phyloP scores from a whole-genome alignment of 352 stramenopile genomes.

The Pilasporangium apinafurcum region DNA sequence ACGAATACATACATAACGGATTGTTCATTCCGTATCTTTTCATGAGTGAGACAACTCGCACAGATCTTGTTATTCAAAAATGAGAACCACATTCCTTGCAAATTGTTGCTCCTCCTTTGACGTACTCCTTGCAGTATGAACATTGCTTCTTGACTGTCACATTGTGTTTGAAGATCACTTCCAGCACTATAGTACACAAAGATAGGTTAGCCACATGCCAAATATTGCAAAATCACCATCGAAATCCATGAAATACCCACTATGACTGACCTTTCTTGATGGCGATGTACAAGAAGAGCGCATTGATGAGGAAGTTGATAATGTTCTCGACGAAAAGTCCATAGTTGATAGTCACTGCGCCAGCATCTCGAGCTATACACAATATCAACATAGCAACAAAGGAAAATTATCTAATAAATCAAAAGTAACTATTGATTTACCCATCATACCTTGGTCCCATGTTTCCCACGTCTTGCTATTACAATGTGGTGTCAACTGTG shows the following conservation, averaged over 20 bases:
- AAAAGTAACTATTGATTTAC: too few relatives aligned
- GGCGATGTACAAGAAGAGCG: slow-evolving; percentile 62
- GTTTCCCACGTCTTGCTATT: slow-evolving; percentile 50
- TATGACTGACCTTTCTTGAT: slow-evolving; percentile 52
- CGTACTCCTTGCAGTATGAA: slow-evolving; percentile 60
- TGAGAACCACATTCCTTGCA: slow-evolving; percentile 30
- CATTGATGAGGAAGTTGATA: slow-evolving; percentile 70
- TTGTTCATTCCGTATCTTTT: too few relatives aligned
- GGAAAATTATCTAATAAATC: too few relatives aligned
- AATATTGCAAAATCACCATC: too few relatives aligned
- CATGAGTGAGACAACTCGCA: neutral
- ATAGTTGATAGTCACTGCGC: slow-evolving; percentile 66
- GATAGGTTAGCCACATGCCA: too few relatives aligned
- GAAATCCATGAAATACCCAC: too few relatives aligned
- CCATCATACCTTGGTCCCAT: slow-evolving; percentile 42
- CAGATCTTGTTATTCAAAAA: neutral
- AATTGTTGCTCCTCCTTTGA: slow-evolving; percentile 40
- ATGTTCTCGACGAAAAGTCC: slow-evolving; percentile 61
- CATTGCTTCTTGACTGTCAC: slow-evolving; percentile 62
- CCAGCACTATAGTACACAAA: slow-evolving; percentile 27
- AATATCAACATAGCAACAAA: neutral
- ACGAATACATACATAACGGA: too few relatives aligned
- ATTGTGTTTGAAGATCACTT: slow-evolving; percentile 55
- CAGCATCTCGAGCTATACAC: slow-evolving; percentile 35
- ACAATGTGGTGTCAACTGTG: slow-evolving; percentile 19